These are phyloP conservation scores for Trapa incisa DNA, from an alignment of 345 rosid species.

Conservation along the genomic window DNA sequence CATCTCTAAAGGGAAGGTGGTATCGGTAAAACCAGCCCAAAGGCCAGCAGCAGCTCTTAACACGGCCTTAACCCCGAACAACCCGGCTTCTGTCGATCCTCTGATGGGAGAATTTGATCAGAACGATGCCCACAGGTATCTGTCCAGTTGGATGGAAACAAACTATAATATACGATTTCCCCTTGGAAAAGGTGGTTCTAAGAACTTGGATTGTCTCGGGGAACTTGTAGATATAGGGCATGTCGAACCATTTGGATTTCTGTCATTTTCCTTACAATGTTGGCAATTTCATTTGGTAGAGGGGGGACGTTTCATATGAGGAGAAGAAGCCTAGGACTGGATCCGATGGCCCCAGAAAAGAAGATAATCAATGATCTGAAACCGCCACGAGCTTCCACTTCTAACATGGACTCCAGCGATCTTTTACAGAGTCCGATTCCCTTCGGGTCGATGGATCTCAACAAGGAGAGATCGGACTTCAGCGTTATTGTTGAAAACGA, in stretches of 20 bases:
- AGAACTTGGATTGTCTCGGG: too few species aligned
- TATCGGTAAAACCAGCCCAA: constrained; percentile 36
- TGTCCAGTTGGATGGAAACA: neutral
- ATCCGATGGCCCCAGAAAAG: neutral
- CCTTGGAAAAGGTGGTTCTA: neutral
- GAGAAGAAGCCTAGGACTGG: neutral
- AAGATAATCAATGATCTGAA: neutral
- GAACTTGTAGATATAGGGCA: too few species aligned
- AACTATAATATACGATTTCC: neutral
- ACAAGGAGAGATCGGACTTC: neutral
- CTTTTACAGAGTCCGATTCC: neutral
- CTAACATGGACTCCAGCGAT: neutral
- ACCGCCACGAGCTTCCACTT: neutral
- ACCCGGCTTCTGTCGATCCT: constrained; percentile 19
- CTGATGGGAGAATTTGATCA: neutral
- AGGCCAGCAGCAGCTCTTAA: constrained; percentile 23
- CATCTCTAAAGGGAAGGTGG: constrained; percentile 66
- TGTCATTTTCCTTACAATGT: too few species aligned
- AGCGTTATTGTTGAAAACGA: neutral
- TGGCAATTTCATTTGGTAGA: neutral
- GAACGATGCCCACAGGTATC: neutral
- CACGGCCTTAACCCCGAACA: constrained; percentile 43
- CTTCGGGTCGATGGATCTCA: neutral
- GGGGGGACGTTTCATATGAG: neutral
- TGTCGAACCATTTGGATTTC: too few species aligned